phyloP scores from a whole-genome alignment of 1,139 yeast genomes.

The Debaryomyces nepalensis region DNA sequence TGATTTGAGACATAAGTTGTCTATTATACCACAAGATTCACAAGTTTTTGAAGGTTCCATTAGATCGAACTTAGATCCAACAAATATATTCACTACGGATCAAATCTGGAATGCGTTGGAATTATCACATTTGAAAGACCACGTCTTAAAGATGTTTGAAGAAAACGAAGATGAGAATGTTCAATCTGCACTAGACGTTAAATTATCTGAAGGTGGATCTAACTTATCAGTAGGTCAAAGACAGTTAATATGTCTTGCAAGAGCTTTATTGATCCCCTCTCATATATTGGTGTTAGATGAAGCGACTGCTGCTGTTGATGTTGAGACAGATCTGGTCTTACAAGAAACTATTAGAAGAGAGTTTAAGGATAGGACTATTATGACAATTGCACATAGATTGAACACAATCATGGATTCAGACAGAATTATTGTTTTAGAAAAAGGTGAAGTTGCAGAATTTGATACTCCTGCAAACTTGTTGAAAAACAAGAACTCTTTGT shows the following conservation, averaged over 20 bases:
- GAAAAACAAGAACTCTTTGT: conserved; percentile 68
- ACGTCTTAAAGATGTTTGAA: conserved; percentile 62
- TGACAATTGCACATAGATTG: conserved; percentile 93
- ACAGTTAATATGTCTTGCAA: conserved; percentile 87
- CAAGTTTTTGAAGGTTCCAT: conserved; percentile 94
- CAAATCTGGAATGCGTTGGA: conserved; percentile 87
- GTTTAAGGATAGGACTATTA: conserved; percentile 84
- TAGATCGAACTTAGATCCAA: conserved; percentile 89
- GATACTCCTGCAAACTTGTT: conserved; percentile 77
- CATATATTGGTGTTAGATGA: conserved; percentile 86
- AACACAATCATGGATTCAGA: conserved; percentile 94
- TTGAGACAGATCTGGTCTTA: conserved; percentile 85
- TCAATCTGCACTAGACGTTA: conserved; percentile 62
- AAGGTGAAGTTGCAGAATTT: conserved; percentile 85
- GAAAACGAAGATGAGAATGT: conserved; percentile 34
- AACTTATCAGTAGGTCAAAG: conserved; percentile 91
- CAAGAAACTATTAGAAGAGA: conserved; percentile 88
- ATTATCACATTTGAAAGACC: conserved; percentile 80
- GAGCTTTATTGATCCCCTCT: conserved; percentile 82
- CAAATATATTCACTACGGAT: conserved; percentile 66
- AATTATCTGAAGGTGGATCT: conserved; percentile 79
- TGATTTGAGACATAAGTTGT: conserved; percentile 82
- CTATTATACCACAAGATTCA: conserved; percentile 96
- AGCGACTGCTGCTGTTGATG: conserved; percentile 98
- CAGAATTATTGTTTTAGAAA: conserved; percentile 81